These are phyloP conservation scores for Sporothrix phasma DNA, from an alignment of 2,329 filamentous ascomycete species.

Conservation along the genomic window DNA sequence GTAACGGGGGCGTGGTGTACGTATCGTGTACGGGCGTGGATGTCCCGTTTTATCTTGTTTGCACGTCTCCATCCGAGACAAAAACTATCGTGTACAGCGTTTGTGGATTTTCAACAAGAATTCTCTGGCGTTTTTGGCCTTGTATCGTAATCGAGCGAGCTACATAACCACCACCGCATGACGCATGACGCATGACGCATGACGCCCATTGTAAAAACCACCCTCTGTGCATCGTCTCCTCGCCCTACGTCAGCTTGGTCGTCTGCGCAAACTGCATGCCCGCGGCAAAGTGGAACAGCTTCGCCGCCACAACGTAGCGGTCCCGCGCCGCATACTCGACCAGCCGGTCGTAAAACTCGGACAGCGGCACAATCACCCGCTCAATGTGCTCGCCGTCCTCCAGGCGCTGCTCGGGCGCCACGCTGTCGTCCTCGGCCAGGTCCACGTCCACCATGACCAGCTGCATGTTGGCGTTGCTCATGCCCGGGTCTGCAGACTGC, in stretches of 20 bases:
- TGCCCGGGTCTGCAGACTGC: conserved; percentile 47
- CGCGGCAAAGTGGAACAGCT: conserved; percentile 51
- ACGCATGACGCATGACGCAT: no score
- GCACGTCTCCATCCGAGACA: not conserved
- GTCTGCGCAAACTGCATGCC: conserved; percentile 42
- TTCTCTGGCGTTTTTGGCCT: not conserved
- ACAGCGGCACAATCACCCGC: conserved; percentile 47
- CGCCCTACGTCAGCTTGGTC: conserved; percentile 23
- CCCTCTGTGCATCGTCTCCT: no score
- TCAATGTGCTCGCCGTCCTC: conserved; percentile 54
- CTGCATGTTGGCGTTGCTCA: conserved; percentile 52
- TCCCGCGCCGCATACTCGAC: conserved; percentile 37
- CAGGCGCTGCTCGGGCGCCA: conserved; percentile 45
- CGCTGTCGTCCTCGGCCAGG: conserved; percentile 36
- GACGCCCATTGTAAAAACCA: no score
- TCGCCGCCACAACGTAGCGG: conserved; percentile 45
- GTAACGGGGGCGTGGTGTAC: no score
- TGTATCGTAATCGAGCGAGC: no score
- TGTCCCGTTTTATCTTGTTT: not conserved
- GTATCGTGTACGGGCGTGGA: not conserved
- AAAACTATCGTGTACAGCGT: not conserved
- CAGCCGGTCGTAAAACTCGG: conserved; percentile 45
- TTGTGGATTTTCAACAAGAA: not conserved
- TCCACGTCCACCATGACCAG: conserved; percentile 50
- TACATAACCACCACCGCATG: not conserved